phyloP scores from a whole-genome alignment of 352 stramenopile genomes.

The Globisporangium megalacanthum region DNA sequence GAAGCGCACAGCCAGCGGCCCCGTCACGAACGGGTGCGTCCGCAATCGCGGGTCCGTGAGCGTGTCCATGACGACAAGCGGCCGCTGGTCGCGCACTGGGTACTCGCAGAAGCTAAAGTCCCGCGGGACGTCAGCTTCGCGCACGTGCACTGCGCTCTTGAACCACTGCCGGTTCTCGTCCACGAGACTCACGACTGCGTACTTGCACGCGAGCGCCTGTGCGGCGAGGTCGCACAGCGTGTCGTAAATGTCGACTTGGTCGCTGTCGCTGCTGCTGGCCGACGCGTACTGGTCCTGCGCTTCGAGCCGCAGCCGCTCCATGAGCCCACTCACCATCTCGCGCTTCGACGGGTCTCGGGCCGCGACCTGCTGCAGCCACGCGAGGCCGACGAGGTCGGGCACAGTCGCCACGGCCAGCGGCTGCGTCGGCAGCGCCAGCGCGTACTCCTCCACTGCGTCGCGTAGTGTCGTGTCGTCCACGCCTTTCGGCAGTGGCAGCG shows the following conservation, averaged over 20 bases:
- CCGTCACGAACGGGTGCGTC: slow-evolving; percentile 88
- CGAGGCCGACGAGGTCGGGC: slow-evolving; percentile 69
- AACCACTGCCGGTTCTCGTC: slow-evolving; percentile 96
- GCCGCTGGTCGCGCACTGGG: slow-evolving; percentile 59
- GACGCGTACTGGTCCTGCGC: slow-evolving; percentile 20
- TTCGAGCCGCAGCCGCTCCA: slow-evolving; percentile 57
- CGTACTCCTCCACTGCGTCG: slow-evolving; percentile 67
- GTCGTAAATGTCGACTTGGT: slow-evolving; percentile 83
- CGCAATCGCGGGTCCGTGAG: slow-evolving; percentile 84
- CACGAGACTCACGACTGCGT: slow-evolving; percentile 82
- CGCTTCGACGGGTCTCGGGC: slow-evolving; percentile 62
- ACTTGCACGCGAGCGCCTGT: slow-evolving; percentile 72
- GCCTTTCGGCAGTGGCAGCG: slow-evolving; percentile 25
- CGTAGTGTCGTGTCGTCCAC: slow-evolving; percentile 39
- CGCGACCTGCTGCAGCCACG: slow-evolving; percentile 71
- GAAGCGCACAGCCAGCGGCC: slow-evolving; percentile 89
- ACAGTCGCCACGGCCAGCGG: slow-evolving; percentile 38
- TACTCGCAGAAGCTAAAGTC: slow-evolving; percentile 85
- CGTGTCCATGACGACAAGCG: slow-evolving; percentile 88
- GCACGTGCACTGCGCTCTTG: slow-evolving; percentile 81
- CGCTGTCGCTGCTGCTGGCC: slow-evolving; percentile 14
- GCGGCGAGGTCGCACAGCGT: slow-evolving; percentile 73
- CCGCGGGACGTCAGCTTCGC: slow-evolving; percentile 71
- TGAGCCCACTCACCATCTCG: slow-evolving; percentile 61
- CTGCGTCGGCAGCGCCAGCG: slow-evolving; percentile 53